Percentiles rank a stretch among this genome's conserved stretches.
Evolutionary conservation across 495 filamentous ascomycete species (phyloP).

Genomic region (Evansstolkia leycettana): DNA sequence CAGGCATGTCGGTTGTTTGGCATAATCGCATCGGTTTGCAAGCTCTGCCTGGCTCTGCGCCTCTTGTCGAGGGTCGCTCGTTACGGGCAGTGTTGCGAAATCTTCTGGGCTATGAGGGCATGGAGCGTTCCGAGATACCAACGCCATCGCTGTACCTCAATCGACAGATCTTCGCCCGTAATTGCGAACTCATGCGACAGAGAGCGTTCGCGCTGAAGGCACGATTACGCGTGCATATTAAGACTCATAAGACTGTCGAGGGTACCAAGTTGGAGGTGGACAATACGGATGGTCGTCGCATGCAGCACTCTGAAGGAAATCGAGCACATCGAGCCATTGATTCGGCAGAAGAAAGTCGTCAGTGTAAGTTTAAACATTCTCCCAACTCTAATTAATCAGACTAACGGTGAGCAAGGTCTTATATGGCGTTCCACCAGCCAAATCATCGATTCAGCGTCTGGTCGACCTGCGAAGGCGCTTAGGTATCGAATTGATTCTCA

Average conservation of each 20-base stretch:
- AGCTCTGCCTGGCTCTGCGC: slow-evolving; percentile 5
- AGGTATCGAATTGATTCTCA: slow-evolving; percentile 1
- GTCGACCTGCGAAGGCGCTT: not conserved
- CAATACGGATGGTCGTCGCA: slow-evolving; percentile 1
- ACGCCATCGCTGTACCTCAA: slow-evolving; percentile 4
- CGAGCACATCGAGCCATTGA: slow-evolving; percentile 1
- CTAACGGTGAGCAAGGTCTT: slow-evolving; percentile 1
- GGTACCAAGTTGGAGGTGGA: not conserved
- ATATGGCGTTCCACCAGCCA: not conserved
- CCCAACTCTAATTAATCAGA: too few species aligned
- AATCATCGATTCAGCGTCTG: not conserved
- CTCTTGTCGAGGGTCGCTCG: slow-evolving; percentile 4
- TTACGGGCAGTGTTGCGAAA: not conserved
- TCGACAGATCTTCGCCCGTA: not conserved
- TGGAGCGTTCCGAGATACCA: slow-evolving; percentile 2
- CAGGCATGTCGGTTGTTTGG: slow-evolving; percentile 24
- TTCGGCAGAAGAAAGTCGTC: not conserved
- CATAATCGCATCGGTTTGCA: slow-evolving; percentile 18
- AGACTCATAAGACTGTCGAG: slow-evolving; percentile 5
- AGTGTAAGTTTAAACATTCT: slow-evolving; percentile 4
- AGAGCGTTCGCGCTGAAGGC: slow-evolving; percentile 2
- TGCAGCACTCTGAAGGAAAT: slow-evolving; percentile 4
- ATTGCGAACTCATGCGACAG: slow-evolving; percentile 3
- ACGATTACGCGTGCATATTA: slow-evolving; percentile 4
- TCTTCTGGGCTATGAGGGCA: slow-evolving; percentile 1